Conservation (phyloP, 306 rosid species). For the Gastrolobium bilobum region DNA sequence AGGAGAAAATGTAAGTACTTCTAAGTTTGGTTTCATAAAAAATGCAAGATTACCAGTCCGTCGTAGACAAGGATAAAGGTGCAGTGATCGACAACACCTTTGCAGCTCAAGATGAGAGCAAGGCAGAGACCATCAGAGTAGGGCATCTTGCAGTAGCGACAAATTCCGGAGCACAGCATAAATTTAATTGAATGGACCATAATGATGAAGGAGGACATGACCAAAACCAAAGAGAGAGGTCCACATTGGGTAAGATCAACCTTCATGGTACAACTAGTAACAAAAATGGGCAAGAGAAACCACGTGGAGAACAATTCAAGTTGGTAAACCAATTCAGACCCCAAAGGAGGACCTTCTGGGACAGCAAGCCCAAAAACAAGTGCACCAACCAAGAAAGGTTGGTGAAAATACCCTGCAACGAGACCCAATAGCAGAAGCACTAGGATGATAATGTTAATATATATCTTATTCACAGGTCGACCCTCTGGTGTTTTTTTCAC, state of each 20-base stretch:
- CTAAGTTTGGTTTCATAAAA: not conserved
- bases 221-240: not conserved
- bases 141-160: conserved; percentile 51
- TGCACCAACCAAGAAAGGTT: conserved; percentile 48
- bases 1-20: not conserved
- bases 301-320: conserved; percentile 38
- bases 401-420: not conserved
- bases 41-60: conserved; percentile 9
- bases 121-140: conserved; percentile 50
- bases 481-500: conserved; percentile 58
- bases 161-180: not conserved
- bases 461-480: conserved; percentile 33
- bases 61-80: conserved; percentile 28
- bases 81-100: conserved; percentile 56
- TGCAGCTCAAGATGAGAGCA: conserved; percentile 64
- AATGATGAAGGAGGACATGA: not conserved
- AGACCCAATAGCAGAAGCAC: conserved; percentile 24
- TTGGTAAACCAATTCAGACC: conserved; percentile 46
- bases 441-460: conserved; percentile 9
- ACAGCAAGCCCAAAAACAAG: conserved; percentile 51
- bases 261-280: conserved; percentile 40
- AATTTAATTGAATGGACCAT: conserved; percentile 22
- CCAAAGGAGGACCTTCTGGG: conserved; percentile 60
- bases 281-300: conserved; percentile 49
- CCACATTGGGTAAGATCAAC: conserved; percentile 18